These are phyloP conservation scores for Fusarium odoratissimum DNA, from an alignment of 2,329 filamentous ascomycete genomes.

Conservation along the genomic window DNA sequence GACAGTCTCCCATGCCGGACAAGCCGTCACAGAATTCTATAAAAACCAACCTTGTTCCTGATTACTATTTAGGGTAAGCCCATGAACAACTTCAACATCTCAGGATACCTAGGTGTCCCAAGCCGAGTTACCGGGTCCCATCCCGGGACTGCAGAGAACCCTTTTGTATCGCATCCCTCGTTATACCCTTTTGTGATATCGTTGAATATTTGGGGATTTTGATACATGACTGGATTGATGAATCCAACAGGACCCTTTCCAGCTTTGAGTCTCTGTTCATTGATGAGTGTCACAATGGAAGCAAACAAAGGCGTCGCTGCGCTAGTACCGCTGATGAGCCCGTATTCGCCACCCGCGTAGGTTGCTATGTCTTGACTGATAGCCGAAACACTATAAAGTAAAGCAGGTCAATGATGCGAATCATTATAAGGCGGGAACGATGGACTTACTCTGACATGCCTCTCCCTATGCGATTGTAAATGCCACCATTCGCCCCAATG, in stretches of 20 bases:
- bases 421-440: rapidly evolving
- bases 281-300: neutral
- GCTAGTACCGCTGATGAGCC: neutral
- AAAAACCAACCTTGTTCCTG: neutral
- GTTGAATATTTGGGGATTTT: neutral
- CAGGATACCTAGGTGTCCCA: neutral
- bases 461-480: neutral
- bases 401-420: neutral
- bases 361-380: neutral
- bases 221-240: neutral
- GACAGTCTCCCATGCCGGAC: too few species aligned
- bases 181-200: neutral
- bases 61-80: neutral
- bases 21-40: too few species aligned
- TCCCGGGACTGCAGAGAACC: neutral
- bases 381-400: rapidly evolving
- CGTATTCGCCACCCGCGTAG: rapidly evolving
- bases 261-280: neutral
- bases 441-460: neutral
- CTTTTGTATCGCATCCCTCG: neutral
- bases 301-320: neutral
- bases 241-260: neutral
- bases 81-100: neutral
- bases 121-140: neutral
- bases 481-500: neutral